Evolutionary conservation across 78 protist species (phyloP), one percentile per base, ranked within the genome.

Genomic region (Chrysochromulina parva): DNA sequence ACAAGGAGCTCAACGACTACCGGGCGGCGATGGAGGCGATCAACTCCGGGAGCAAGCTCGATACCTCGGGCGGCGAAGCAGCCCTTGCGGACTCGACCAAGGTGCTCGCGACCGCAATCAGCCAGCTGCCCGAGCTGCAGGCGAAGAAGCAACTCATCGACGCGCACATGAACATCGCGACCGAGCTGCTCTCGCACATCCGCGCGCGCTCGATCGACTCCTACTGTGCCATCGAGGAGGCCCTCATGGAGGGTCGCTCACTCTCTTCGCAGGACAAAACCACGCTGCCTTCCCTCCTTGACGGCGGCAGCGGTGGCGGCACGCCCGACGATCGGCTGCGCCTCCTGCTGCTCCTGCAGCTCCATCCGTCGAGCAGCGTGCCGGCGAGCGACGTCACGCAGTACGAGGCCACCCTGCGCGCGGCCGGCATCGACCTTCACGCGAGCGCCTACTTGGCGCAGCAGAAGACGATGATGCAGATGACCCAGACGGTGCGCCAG

Each of bases 271-370:
- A 38, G 28, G 90, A 54, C 20, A 67, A 73, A 91, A 84, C 92
- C 26, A 94, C 93, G 55, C 47, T 96, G 53, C n/a, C 73, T 22
- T 65, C 88, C 55, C 94, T 96, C 3, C 60, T 91, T 50, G 19
- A 16, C 47, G 17, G 22, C 22, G 28, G 28, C 28, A 28, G 16
- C 16, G 71, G 1, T 1, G 71, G 47, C 71, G 91, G 92, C 73
- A 94, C 96, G 6, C 57, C 93, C 22, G 91, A 62, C 11, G 98
- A 96, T 76, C 94, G 95, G 93, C 47, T 96, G 9, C 91, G 98
- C n/a, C 90, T 96, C 48, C 84, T 93, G 6, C 47, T 96, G 53
- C 95, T 96, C 67, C 93, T 92, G 59, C 92, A 55, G 54, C 66
- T 96, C 38, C 60, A 89, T 6, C 92, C 94, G 38, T 38, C 38